Evolutionary conservation across 192 early-diverging fungal species (phyloP).

Genomic region (Entomortierella beljakovae): DNA sequence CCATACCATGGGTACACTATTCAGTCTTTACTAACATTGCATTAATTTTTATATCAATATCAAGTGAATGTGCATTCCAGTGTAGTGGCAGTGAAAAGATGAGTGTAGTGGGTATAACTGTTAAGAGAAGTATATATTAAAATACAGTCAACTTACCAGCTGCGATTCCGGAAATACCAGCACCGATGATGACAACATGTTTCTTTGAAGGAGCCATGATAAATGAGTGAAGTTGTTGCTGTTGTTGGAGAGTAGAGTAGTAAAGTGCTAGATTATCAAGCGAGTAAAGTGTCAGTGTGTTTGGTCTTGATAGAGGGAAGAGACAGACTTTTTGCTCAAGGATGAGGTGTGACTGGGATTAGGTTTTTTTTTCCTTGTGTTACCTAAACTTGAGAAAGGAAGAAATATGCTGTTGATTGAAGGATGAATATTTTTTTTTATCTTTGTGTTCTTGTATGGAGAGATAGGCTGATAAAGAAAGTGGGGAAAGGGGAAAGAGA

Average conservation of each 20-base stretch:
- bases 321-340: no score
- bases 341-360: no score
- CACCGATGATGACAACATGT: constrained; percentile 53
- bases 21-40: no score
- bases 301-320: no score
- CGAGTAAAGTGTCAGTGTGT: no score
- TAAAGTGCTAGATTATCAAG: neutral
- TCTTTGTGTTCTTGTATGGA: no score
- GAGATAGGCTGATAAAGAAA: neutral
- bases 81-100: neutral
- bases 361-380: no score
- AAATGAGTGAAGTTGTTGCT: neutral
- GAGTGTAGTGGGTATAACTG: neutral
- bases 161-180: constrained; percentile 54
- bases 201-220: constrained; percentile 24
- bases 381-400: neutral
- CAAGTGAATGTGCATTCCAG: neutral
- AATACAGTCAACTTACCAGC: constrained; percentile 33
- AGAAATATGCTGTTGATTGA: neutral
- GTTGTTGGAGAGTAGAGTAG: neutral
- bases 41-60: no score
- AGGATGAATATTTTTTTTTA: no score
- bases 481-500: constrained; percentile 4
- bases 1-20: no score
- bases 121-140: neutral